Evolutionary conservation across 768 basidiomycete genomes (phyloP).

Genomic region (Boletus subcaerulescens): DNA sequence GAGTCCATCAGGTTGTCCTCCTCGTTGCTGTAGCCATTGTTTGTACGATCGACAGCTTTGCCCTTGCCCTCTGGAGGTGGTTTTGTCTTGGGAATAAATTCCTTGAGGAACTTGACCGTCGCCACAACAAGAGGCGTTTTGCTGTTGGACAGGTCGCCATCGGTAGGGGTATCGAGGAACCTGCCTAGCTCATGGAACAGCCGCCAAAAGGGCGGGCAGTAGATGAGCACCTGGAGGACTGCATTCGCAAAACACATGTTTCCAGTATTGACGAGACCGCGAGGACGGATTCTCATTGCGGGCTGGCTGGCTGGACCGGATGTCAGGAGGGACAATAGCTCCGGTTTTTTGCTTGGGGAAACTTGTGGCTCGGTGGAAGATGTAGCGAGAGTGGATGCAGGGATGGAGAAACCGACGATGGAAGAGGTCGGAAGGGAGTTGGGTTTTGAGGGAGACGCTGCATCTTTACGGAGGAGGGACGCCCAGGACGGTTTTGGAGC

Average conservation of each 20-base stretch:
- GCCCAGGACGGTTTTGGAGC: conserved; percentile 70
- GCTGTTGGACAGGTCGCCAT: conserved; percentile 24
- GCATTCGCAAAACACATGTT: conserved; percentile 99
- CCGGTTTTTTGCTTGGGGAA: conserved; percentile 41
- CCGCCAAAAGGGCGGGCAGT: conserved; percentile 81
- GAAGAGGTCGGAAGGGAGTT: conserved; percentile 65
- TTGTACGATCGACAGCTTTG: conserved; percentile 38
- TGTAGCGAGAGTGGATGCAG: conserved; percentile 40
- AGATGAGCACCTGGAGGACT: conserved; percentile 86
- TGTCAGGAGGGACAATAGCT: conserved; percentile 54
- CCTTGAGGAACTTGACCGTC: conserved; percentile 69
- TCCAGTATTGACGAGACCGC: conserved; percentile 90
- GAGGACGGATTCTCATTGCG: conserved; percentile 47
- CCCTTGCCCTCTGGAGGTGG: conserved; percentile 32
- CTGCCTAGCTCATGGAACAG: conserved; percentile 72
- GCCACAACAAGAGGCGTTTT: conserved; percentile 63
- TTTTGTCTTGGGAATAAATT: conserved; percentile 49
- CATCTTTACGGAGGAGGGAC: conserved; percentile 56
- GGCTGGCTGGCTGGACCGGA: conserved; percentile 31
- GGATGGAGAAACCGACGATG: conserved; percentile 71
- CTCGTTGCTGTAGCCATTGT: conserved; percentile 33
- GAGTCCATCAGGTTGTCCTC: conserved; percentile 56
- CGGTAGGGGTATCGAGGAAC: conserved; percentile 37
- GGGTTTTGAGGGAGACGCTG: conserved; percentile 38
- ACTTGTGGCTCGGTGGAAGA: conserved; percentile 26